Evolutionary conservation across 305 asterid species (phyloP), one percentile per base, ranked within the genome.

Genomic region (Rubia occidens): DNA sequence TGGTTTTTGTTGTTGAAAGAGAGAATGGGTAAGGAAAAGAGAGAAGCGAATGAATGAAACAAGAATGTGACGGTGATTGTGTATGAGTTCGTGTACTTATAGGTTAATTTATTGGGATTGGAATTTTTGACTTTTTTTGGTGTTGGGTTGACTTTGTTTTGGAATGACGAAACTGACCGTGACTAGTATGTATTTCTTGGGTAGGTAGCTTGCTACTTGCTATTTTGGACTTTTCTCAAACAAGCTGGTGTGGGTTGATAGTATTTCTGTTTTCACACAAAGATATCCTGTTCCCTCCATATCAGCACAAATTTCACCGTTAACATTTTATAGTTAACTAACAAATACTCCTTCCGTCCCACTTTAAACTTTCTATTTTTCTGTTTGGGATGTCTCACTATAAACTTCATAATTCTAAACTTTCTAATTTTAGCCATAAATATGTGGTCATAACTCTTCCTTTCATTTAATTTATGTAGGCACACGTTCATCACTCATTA

Each of bases 101-200:
- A 73, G 71, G 26, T 66, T 21, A 21, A 39, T 21, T 0, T 5
- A 6, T 51, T 51, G 20, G 42, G 76, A 32, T 66, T 55, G 59
- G 58, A 14, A 66, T 0, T 8, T 72, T 70, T 70, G 62, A 75
- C 75, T 72, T 71, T 70, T 5, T 60, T 13, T 60, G 8, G 6
- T 0, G 8, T 24, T 24, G 17, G 55, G 68, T 78, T 74, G 76
- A 74, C 81, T 43, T 66, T 77, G 44, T 68, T 11, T 51, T n/a
- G 20, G 61, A 10, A 26, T 58, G 69, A 77, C 66, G 65, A 77
- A 64, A 69, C 24, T 72, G 74, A 55, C 47, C 68, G 58, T 14
- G 49, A 51, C 24, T 17, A 26, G 29, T 26, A 6, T 17, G 58
- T 51, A 17, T 72, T 69, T 37, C 67, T 60, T 55, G 73, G 63